These are phyloP conservation scores for Cladosporium sp. DNA, from an alignment of 2,329 filamentous ascomycete genomes.

Conservation along the genomic window DNA sequence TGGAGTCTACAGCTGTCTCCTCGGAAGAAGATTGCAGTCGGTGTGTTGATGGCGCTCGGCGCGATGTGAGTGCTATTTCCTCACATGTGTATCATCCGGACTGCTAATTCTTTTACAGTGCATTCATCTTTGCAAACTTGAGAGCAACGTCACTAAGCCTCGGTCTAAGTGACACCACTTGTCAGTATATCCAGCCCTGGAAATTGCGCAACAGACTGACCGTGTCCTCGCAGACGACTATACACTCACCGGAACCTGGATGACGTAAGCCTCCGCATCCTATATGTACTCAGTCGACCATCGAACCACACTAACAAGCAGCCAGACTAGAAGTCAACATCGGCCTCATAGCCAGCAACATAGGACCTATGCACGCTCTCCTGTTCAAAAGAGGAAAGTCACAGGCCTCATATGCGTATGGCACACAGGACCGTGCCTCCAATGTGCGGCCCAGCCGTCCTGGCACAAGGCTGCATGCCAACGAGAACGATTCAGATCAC, in stretches of 20 bases:
- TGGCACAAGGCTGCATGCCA: neutral
- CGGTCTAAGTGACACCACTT: conserved; percentile 29
- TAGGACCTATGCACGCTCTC: conserved; percentile 22
- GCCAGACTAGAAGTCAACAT: conserved; percentile 31
- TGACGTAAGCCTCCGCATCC: conserved; percentile 18
- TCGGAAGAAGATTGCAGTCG: conserved; percentile 32
- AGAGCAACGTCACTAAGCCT: conserved; percentile 32
- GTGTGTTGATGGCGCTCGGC: conserved; percentile 32
- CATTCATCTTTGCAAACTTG: conserved; percentile 27
- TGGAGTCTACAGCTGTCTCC: conserved; percentile 30
- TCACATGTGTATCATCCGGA: neutral
- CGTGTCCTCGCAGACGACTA: conserved; percentile 26
- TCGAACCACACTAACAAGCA: neutral
- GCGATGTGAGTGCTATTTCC: neutral
- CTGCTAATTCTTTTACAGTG: neutral
- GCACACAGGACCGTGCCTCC: neutral
- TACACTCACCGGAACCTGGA: conserved; percentile 34
- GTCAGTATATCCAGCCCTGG: neutral
- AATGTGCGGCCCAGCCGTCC: neutral
- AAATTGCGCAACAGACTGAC: neutral
- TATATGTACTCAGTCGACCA: too few species aligned
- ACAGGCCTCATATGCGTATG: neutral
- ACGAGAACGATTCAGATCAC: neutral
- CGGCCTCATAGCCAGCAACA: conserved; percentile 36
- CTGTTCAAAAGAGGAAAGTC: neutral